Base-by-base conservation (phyloP, 805 yeast species). In the Kurtzmaniella cleridarum region DNA sequence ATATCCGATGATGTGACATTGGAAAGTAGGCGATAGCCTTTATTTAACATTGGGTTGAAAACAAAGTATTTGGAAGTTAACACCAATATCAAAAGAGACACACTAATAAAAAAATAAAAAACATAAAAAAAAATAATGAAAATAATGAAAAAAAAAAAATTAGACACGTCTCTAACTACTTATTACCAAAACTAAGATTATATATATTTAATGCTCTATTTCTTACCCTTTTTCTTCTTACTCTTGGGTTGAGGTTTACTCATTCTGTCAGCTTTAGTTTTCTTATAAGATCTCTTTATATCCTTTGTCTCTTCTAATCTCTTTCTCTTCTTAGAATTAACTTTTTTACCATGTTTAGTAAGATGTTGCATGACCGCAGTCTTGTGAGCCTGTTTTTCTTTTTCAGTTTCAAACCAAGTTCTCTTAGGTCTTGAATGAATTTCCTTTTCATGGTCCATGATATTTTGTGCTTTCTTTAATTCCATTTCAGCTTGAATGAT, bases 401-500 rank as follows among this genome's bases (percentile, higher is more conserved):
- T 62, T 43, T 75, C 79, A 27, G 71, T 54, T 63, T 87, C 91
- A 61, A 93, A 91, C 99, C 99, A 93, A 0, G 98, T 93, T 66
- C 99, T 79, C 62, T 78, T 88, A 27, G 98, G 98, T 54, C 97
- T 77, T 1, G 96, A 69, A 47, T 78, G 75, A 54, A 93, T 93
- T 62, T 93, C 98, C 38, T 76, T 76, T 48, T 79, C 78, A 52
- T 85, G 89, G 55, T 76, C 83, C 46, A 93, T 64, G 58, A 93
- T 51, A 60, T 93, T 93, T 53, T 84, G 84, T 41, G 95, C 95
- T 60, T 84, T 87, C 47, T 75, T 76, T 34, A 91, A 62, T 58
- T 93, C 93, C 84, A 88, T 83, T 66, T 93, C 98, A 1, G 97
- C 98, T 40, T 76, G 77, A 23, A 87, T 59, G 36, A 91, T 69